Evolutionary conservation across 495 filamentous ascomycete species (phyloP).

Genomic region (Emericellopsis terricola): DNA sequence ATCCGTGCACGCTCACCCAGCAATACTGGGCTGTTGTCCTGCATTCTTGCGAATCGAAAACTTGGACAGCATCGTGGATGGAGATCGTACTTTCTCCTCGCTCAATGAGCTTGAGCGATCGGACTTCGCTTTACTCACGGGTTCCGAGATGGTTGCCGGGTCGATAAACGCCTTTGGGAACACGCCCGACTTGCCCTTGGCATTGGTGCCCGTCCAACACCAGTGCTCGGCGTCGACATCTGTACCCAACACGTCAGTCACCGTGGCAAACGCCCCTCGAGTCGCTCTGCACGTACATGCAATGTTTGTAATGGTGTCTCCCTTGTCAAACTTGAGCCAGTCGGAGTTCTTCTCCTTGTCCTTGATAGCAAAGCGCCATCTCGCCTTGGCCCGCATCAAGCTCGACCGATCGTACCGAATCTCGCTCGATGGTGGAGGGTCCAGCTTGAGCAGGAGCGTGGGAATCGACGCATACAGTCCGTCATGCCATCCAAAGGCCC

Average conservation of each 20-base stretch:
- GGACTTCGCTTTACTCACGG: constrained; percentile 3
- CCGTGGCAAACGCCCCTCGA: background rate
- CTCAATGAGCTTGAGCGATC: constrained; percentile 13
- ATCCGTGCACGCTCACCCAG: constrained; percentile 1
- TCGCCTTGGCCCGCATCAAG: constrained; percentile 16
- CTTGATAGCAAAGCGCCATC: constrained; percentile 27
- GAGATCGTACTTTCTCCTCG: constrained; percentile 12
- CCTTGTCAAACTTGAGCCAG: constrained; percentile 30
- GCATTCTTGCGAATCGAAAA: constrained; percentile 10
- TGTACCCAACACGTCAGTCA: constrained; percentile 4
- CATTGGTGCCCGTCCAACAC: constrained; percentile 29
- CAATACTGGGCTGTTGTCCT: constrained; percentile 1
- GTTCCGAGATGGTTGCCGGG: constrained; percentile 12
- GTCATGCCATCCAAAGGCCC: constrained; percentile 30
- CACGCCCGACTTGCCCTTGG: constrained; percentile 24
- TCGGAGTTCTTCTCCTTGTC: constrained; percentile 10
- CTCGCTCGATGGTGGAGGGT: constrained; percentile 17
- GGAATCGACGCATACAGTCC: constrained; percentile 22
- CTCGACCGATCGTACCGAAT: constrained; percentile 17
- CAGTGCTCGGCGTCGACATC: constrained; percentile 22
- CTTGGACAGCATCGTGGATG: constrained; percentile 8
- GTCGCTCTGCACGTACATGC: too few relatives aligned
- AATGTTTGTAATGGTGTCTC: constrained; percentile 25
- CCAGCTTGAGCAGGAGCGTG: constrained; percentile 16
- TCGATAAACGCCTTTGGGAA: constrained; percentile 27